Evolutionary conservation across 257 asterid genomes (phyloP).

Genomic region (Eustoma russellianum): DNA sequence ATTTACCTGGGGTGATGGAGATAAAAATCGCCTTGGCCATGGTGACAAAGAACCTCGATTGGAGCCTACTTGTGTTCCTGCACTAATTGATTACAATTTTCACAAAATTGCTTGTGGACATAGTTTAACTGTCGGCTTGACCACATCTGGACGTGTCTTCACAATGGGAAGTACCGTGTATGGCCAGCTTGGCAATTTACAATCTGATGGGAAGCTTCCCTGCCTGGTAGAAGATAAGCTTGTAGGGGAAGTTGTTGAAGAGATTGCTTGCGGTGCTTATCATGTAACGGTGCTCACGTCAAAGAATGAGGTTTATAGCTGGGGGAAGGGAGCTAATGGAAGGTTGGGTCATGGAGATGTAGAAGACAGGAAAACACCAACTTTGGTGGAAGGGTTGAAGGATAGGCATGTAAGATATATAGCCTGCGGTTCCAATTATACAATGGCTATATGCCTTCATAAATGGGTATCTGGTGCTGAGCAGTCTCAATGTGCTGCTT

Average conservation of each 20-base stretch:
- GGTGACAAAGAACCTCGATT: constrained; percentile 88
- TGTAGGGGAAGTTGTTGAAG: constrained; percentile 54
- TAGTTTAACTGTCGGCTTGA: constrained; percentile 72
- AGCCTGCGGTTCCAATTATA: constrained; percentile 89
- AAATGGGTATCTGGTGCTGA: constrained; percentile 91
- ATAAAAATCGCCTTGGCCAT: constrained; percentile 85
- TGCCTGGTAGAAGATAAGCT: constrained; percentile 73
- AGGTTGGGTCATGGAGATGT: constrained; percentile 92
- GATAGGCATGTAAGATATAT: constrained; percentile 79
- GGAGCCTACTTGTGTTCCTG: constrained; percentile 84
- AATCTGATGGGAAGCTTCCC: constrained; percentile 72
- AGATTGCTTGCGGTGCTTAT: constrained; percentile 76
- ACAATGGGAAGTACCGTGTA: constrained; percentile 92
- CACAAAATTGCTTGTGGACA: constrained; percentile 82
- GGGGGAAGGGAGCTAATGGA: constrained; percentile 98
- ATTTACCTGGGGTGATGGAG: constrained; percentile 98
- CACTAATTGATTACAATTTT: constrained; percentile 78
- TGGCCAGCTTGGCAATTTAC: constrained; percentile 85
- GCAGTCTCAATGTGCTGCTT: constrained; percentile 90
- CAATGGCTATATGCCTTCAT: constrained; percentile 75
- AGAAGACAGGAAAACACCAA: constrained; percentile 75
- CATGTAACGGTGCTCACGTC: constrained; percentile 79
- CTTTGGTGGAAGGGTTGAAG: constrained; percentile 68
- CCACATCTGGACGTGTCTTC: constrained; percentile 69
- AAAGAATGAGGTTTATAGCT: constrained; percentile 75